Conservation (phyloP, 805 yeast species). For the Ogataea pilisensis region DNA sequence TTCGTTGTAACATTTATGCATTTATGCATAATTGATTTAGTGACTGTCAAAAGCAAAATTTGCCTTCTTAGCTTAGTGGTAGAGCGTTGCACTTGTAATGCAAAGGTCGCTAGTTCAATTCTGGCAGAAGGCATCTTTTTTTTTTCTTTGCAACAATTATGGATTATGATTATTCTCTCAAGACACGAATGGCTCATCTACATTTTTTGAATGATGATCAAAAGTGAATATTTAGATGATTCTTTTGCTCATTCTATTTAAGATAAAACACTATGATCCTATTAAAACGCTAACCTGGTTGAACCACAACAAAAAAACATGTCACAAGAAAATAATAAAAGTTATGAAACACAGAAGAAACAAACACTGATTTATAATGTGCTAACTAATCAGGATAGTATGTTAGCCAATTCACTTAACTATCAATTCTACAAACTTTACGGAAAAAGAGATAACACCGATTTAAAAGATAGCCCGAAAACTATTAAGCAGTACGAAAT, state of each 20-base stretch:
- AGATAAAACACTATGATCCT: no score
- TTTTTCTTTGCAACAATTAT: no score
- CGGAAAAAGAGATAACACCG: slow-evolving; percentile 1
- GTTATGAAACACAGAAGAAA: slow-evolving; percentile 9
- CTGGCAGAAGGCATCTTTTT: slow-evolving; percentile 70
- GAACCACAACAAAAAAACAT: no score
- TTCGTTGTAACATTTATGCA: no score
- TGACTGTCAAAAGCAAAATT: background rate
- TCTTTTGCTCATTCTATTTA: no score
- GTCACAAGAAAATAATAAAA: slow-evolving; percentile 2
- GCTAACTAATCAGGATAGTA: slow-evolving; percentile 15
- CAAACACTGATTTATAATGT: slow-evolving; percentile 13
- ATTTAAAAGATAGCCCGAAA: slow-evolving; percentile 1
- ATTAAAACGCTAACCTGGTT: no score
- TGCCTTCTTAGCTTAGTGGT: slow-evolving; percentile 99
- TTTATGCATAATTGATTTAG: no score
- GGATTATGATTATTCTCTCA: no score
- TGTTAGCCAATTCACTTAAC: slow-evolving; percentile 15
- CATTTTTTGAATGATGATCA: no score
- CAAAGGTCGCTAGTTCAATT: slow-evolving; percentile 95
- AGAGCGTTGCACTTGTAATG: slow-evolving; percentile 99
- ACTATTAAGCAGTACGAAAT: slow-evolving; percentile 16
- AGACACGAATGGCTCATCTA: no score
- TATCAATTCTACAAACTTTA: slow-evolving; percentile 15
- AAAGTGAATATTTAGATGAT: no score